A percentile compares a stretch with the other conserved stretches of the same genome.
phyloP scores from a whole-genome alignment of 257 asterid species.

The Salvia rosmarinus region DNA sequence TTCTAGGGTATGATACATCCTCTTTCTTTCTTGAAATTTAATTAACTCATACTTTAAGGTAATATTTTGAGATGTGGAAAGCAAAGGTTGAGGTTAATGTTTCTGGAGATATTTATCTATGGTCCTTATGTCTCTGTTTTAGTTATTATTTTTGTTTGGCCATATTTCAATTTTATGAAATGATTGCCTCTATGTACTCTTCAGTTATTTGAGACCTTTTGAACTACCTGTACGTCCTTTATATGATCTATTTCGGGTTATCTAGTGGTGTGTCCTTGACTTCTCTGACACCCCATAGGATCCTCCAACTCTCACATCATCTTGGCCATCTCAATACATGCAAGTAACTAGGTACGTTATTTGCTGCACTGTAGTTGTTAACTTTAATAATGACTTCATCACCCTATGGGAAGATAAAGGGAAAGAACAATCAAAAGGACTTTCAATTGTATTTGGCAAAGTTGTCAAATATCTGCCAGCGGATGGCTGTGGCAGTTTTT shows the following conservation, averaged over 20 bases:
- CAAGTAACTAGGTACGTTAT: not conserved
- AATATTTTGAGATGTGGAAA: constrained; percentile 15
- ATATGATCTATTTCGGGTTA: not conserved
- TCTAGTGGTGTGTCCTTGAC: not conserved
- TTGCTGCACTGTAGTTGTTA: not conserved
- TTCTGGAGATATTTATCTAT: constrained; percentile 19
- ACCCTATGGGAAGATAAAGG: not conserved
- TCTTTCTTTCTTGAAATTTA: constrained; percentile 25
- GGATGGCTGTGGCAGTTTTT: too few relatives aligned
- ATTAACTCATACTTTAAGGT: constrained; percentile 10
- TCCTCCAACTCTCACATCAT: constrained; percentile 2
- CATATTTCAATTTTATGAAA: not conserved
- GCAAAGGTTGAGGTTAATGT: constrained; percentile 18
- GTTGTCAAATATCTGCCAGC: too few relatives aligned
- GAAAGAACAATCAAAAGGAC: not conserved
- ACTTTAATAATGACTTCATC: not conserved
- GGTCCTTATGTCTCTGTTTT: constrained; percentile 8
- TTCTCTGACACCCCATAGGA: constrained; percentile 2
- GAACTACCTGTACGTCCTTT: not conserved
- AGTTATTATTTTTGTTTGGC: constrained; percentile 12
- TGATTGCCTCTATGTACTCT: not conserved
- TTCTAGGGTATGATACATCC: constrained; percentile 70
- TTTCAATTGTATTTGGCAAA: not conserved
- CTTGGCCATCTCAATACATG: not conserved
- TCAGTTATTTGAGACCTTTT: constrained; percentile 12